Evolutionary conservation across 2,329 filamentous ascomycete species (phyloP).

Genomic region (Cryphonectria carpinicola): DNA sequence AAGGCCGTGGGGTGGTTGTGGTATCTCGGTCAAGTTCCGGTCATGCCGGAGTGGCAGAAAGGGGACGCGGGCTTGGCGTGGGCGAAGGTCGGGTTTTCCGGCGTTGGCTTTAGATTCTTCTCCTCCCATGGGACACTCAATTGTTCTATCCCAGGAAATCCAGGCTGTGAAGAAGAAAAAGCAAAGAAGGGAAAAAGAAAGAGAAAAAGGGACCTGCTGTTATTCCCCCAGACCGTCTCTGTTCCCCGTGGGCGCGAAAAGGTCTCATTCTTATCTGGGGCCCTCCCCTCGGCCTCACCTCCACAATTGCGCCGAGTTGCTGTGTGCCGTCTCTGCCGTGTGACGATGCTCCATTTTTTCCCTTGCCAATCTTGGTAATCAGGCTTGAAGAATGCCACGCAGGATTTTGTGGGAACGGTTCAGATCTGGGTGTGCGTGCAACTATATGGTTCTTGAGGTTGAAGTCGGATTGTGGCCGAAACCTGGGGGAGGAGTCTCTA

Average conservation of each 20-base stretch:
- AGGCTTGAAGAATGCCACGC: background rate
- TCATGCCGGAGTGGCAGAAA: background rate
- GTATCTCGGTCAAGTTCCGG: constrained; percentile 13
- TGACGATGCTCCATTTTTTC: background rate
- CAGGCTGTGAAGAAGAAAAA: background rate
- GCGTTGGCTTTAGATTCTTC: background rate
- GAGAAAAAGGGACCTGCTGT: background rate
- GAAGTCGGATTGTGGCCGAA: constrained; percentile 7
- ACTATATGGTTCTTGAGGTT: background rate
- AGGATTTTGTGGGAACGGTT: background rate
- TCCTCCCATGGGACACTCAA: too few species aligned
- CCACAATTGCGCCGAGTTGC: constrained; percentile 22
- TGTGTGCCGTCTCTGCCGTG: constrained; percentile 19
- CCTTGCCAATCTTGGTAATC: background rate
- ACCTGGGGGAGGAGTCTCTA: constrained; percentile 8
- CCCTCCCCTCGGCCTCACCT: constrained; percentile 11
- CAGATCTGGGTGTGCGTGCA: background rate
- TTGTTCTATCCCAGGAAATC: too few species aligned
- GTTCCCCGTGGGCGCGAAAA: background rate
- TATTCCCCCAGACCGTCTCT: background rate
- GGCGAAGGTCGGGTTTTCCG: background rate
- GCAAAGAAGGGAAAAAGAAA: background rate
- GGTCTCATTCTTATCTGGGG: background rate
- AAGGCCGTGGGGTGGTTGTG: constrained; percentile 3
- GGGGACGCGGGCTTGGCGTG: background rate